Evolutionary conservation across 139 green algal species (phyloP), one percentile per base, ranked within the genome.

Genomic region (Diplosphaera chodatii): DNA sequence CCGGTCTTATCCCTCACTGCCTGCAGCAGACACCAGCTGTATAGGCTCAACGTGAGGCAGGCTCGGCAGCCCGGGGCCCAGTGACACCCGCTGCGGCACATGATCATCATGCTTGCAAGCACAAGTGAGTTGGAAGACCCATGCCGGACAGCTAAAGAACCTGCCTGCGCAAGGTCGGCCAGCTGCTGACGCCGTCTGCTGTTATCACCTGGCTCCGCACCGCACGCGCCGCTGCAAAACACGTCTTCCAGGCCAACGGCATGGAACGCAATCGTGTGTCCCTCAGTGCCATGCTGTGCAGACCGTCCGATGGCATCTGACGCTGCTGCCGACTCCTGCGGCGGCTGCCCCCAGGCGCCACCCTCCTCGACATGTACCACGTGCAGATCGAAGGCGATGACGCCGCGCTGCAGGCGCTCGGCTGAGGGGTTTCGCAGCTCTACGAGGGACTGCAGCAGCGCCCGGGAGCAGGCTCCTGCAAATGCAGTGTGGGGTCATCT

Each of bases 1-100:
- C 83, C 90, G 22, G 90, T 94, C 40, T 72, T 22, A 41, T 95
- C 90, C 1, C 29, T 2, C 32, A 92, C 82, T 5, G 73, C 63
- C 77, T 85, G 71, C n/a, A n/a, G n/a, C n/a, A n/a, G n/a, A n/a
- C n/a, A n/a, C n/a, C n/a, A n/a, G n/a, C n/a, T n/a, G n/a, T n/a
- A n/a, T n/a, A n/a, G n/a, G n/a, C n/a, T n/a, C n/a, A n/a, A n/a
- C n/a, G n/a, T n/a, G n/a, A n/a, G n/a, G n/a, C n/a, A n/a, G n/a
- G n/a, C n/a, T n/a, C n/a, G n/a, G n/a, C n/a, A n/a, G n/a, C n/a
- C n/a, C n/a, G n/a, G n/a, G n/a, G n/a, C n/a, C n/a, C n/a, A n/a
- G n/a, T n/a, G n/a, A n/a, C n/a, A n/a, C n/a, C 32, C 6, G 10
- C 10, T 55, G 65, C 31, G 15, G 32, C 28, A 13, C 22, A n/a